These are phyloP conservation scores for Pseudomassariella vexata DNA, from an alignment of 2,329 filamentous ascomycete species.

Conservation along the genomic window DNA sequence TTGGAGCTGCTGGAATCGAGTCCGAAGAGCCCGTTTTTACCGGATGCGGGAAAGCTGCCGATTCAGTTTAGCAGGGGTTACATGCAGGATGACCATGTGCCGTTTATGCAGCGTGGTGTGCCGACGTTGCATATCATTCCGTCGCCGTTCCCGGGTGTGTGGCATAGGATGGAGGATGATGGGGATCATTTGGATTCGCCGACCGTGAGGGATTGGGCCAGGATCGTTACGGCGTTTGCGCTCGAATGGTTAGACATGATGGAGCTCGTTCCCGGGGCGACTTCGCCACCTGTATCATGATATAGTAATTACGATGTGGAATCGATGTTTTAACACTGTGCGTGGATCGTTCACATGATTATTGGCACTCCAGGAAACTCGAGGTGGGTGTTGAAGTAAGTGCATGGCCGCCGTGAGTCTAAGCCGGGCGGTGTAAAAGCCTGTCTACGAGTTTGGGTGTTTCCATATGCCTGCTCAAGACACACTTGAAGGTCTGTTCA, in stretches of 20 bases:
- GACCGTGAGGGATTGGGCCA: conserved; percentile 72
- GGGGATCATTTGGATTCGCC: conserved; percentile 65
- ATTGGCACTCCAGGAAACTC: background rate
- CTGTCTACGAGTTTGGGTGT: background rate
- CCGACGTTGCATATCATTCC: conserved; percentile 73
- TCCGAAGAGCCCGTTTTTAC: conserved; percentile 43
- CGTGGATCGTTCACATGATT: background rate
- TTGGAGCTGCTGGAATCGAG: conserved; percentile 44
- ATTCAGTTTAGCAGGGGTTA: conserved; percentile 25
- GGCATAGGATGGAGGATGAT: conserved; percentile 68
- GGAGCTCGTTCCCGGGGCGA: conserved; percentile 28
- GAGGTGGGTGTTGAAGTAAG: too few relatives aligned
- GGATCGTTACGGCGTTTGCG: conserved; percentile 66
- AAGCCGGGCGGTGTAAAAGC: too few relatives aligned
- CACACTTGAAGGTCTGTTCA: too few relatives aligned
- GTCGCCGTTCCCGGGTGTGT: conserved; percentile 62
- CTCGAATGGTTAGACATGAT: conserved; percentile 74
- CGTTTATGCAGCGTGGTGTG: conserved; percentile 70
- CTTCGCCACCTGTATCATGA: conserved; percentile 4
- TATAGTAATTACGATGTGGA: background rate
- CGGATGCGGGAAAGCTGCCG: conserved; percentile 43
- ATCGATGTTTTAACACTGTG: background rate
- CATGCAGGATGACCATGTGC: conserved; percentile 70
- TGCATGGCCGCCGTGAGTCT: too few relatives aligned
- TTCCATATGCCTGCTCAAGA: too few relatives aligned